Evolutionary conservation across 441 rosid genomes (phyloP).

Genomic region (Adansonia grandidieri): DNA sequence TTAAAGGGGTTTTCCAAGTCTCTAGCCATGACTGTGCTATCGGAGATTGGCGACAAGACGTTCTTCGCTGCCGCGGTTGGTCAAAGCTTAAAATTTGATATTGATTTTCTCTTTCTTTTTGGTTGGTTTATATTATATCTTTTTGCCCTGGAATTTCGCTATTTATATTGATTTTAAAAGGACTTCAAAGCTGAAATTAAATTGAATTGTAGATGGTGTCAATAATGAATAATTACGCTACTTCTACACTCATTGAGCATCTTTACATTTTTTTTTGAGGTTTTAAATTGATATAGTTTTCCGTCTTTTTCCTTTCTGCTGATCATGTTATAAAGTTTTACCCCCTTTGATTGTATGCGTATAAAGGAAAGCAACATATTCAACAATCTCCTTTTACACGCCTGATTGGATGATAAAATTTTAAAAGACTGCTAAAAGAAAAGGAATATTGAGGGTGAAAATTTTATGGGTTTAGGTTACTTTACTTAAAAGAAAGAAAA

Average conservation of each 20-base stretch:
- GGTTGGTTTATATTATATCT: not conserved
- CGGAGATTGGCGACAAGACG: constrained; percentile 96
- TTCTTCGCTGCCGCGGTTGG: constrained; percentile 92
- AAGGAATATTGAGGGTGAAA: not conserved
- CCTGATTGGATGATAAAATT: not conserved
- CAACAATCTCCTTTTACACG: no score
- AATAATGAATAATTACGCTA: not conserved
- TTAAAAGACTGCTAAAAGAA: not conserved
- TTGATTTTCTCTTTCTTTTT: not conserved
- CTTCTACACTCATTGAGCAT: no score
- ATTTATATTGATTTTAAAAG: constrained; percentile 2
- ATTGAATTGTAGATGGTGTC: not conserved
- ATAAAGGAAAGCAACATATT: no score
- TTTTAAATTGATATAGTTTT: no score
- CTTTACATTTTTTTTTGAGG: no score
- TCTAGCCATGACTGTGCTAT: constrained; percentile 85
- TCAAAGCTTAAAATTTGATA: not conserved
- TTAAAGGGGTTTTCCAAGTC: constrained; percentile 89
- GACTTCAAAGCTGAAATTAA: not conserved
- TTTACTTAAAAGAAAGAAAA: not conserved
- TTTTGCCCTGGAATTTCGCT: not conserved
- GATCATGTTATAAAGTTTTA: no score
- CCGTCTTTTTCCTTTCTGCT: no score
- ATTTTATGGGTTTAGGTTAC: not conserved
- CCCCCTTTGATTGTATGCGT: no score